Percentiles rank a stretch among this genome's conserved stretches.
These are phyloP conservation scores for Naumovozyma castellii DNA, from an alignment of 805 yeast genomes.

Conservation along the genomic window DNA sequence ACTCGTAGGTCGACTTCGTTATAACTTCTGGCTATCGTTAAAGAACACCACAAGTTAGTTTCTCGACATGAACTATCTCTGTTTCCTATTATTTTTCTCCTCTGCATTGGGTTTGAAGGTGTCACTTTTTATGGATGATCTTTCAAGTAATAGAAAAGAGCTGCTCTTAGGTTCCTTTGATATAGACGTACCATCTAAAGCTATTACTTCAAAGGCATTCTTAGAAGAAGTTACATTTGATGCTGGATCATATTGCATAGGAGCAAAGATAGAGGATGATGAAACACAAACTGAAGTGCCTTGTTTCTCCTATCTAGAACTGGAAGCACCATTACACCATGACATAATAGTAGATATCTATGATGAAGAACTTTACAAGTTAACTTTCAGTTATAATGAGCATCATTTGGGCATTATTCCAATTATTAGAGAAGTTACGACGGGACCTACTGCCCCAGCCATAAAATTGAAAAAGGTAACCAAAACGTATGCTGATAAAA, in stretches of 20 bases:
- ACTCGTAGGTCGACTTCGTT: no score
- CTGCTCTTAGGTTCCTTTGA: not conserved
- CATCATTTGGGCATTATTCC: conserved; percentile 14
- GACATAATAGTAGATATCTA: conserved; percentile 15
- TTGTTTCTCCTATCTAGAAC: conserved; percentile 21
- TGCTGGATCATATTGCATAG: conserved; percentile 14
- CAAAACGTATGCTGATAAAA: conserved; percentile 26
- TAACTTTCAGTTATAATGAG: conserved; percentile 15
- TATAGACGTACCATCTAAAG: not conserved
- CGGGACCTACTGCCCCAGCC: conserved; percentile 18
- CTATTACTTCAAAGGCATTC: not conserved
- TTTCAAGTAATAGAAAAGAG: not conserved
- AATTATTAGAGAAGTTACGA: conserved; percentile 7
- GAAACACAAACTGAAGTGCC: conserved; percentile 1
- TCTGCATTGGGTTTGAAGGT: not conserved
- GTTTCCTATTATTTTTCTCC: not conserved
- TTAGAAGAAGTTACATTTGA: no score
- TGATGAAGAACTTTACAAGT: conserved; percentile 9
- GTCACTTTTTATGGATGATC: not conserved
- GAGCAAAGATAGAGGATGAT: conserved; percentile 10
- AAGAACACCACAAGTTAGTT: no score
- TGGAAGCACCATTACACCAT: conserved; percentile 18
- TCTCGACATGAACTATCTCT: not conserved
- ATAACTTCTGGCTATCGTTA: no score
- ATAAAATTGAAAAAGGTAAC: conserved; percentile 22